Percentiles rank a stretch among this genome's conserved stretches.
Evolutionary conservation across 225 moss, liverwort and hornwort genomes (phyloP).

Genomic region (Sphagnum contortum): DNA sequence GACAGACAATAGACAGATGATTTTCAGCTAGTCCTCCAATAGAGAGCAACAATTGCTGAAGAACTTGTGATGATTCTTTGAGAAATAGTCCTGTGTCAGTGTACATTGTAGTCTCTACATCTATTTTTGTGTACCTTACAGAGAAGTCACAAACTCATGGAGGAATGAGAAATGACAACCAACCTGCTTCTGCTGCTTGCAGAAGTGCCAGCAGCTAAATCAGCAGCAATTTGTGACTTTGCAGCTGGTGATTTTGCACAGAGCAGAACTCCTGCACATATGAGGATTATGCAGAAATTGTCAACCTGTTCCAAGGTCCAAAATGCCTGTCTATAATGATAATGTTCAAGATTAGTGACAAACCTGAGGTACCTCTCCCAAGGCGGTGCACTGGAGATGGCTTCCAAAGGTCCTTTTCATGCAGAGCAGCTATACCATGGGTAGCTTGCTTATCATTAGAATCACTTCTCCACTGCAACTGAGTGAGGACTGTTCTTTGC

Average conservation of each 20-base stretch:
- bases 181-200: slow-evolving; percentile 54
- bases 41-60: too few species aligned
- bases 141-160: neutral
- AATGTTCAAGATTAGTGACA: neutral
- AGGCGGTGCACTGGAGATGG: slow-evolving; percentile 93
- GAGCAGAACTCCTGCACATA: slow-evolving; percentile 55
- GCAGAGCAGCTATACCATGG: slow-evolving; percentile 6
- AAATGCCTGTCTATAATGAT: too few species aligned
- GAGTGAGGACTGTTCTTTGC: slow-evolving; percentile 84
- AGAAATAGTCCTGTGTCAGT: too few species aligned
- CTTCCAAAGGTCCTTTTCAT: slow-evolving; percentile 25
- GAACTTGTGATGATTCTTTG: too few species aligned
- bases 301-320: neutral
- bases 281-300: neutral
- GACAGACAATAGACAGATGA: too few species aligned
- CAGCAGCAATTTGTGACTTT: slow-evolving; percentile 71
- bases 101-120: too few species aligned
- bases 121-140: too few species aligned
- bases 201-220: slow-evolving; percentile 66
- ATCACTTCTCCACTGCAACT: slow-evolving; percentile 54
- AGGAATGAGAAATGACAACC: slow-evolving; percentile 1
- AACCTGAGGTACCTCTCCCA: slow-evolving; percentile 97
- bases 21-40: too few species aligned
- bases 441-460: slow-evolving; percentile 18
- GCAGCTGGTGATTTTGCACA: slow-evolving; percentile 82